Conservation (phyloP, 257 asterid genomes). For the Plectranthus barbatus region DNA sequence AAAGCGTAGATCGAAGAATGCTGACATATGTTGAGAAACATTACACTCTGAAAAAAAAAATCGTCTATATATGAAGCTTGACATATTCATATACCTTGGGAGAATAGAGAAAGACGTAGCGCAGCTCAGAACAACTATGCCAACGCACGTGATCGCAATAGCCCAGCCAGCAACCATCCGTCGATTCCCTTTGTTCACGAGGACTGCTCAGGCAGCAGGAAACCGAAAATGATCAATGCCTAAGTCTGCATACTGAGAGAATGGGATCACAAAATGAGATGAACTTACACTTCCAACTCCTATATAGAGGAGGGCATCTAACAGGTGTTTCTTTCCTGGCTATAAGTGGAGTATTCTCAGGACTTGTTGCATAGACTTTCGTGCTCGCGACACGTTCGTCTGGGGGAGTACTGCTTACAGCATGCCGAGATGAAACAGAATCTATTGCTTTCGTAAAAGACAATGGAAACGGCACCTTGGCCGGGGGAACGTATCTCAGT, state of each 20-base stretch:
- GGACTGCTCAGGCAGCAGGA: constrained; percentile 26
- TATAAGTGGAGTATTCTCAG: constrained; percentile 43
- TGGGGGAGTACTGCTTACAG: constrained; percentile 22
- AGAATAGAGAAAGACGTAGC: constrained; percentile 62
- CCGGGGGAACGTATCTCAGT: constrained; percentile 92
- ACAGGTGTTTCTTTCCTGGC: constrained; percentile 30
- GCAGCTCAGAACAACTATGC: constrained; percentile 57
- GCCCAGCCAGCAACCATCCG: constrained; percentile 90
- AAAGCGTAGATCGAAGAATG: constrained; percentile 42
- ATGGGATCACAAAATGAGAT: background rate
- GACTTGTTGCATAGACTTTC: constrained; percentile 15
- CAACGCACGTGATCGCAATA: constrained; percentile 56
- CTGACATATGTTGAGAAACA: constrained; percentile 33
- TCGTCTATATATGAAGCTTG: no score
- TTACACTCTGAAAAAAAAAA: background rate
- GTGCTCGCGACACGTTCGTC: constrained; percentile 26
- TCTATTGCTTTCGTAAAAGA: constrained; percentile 78
- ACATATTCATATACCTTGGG: constrained; percentile 33
- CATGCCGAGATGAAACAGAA: constrained; percentile 51
- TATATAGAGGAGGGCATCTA: constrained; percentile 37
- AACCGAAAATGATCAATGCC: background rate
- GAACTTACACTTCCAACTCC: constrained; percentile 42
- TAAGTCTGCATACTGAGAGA: background rate
- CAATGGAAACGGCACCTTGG: constrained; percentile 75
- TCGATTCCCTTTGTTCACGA: constrained; percentile 41